A percentile compares a stretch with the other conserved stretches of the same genome.
Conservation (phyloP, 2,329 filamentous ascomycete species). For the Nakataea oryzae region DNA sequence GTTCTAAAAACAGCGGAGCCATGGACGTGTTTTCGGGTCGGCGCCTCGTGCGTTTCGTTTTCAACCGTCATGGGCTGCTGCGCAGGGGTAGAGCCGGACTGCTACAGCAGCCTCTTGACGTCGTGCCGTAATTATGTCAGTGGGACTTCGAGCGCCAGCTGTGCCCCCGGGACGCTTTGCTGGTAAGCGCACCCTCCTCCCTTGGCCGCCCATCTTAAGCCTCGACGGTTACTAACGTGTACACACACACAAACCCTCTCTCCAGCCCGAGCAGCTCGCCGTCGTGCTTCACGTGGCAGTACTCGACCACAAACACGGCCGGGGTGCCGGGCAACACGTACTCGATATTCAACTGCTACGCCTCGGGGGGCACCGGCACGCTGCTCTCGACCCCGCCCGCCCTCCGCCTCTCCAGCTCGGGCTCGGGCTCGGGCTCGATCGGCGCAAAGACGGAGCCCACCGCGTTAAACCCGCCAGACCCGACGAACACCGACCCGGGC, state of each 20-base stretch:
- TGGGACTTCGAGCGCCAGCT: background rate
- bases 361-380: conserved; percentile 1
- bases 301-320: background rate
- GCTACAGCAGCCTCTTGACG: background rate
- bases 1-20: conserved; percentile 2
- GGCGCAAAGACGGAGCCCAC: background rate
- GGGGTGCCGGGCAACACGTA: background rate
- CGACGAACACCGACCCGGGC: background rate
- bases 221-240: too few species aligned
- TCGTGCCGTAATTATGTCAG: background rate
- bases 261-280: background rate
- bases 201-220: too few species aligned
- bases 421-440: background rate
- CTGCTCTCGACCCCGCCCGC: background rate
- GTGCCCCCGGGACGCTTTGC: background rate
- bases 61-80: conserved; percentile 2
- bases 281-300: conserved; percentile 2
- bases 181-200: background rate
- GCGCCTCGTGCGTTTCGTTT: background rate
- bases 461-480: background rate
- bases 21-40: conserved; percentile 4
- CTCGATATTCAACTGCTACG: conserved; percentile 4
- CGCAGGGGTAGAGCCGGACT: background rate
- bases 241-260: background rate
- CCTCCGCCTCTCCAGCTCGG: background rate